Percentiles rank a stretch among this genome's conserved stretches.
Evolutionary conservation across 2,329 filamentous ascomycete genomes (phyloP).

Genomic region (Trichoderma endophyticum): DNA sequence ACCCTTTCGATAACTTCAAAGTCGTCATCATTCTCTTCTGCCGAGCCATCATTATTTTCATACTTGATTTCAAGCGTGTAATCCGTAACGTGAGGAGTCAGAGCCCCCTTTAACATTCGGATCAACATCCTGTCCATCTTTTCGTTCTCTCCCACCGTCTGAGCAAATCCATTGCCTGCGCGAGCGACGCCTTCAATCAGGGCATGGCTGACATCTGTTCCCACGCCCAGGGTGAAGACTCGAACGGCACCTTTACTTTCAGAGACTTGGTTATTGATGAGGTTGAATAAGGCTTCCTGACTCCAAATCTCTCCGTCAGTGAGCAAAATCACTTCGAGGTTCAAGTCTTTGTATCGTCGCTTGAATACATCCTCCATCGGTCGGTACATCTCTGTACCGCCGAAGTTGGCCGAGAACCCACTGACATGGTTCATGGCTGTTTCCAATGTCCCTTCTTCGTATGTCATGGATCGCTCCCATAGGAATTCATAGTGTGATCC

Average conservation of each 20-base stretch:
- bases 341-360: slow-evolving; percentile 42
- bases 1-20: slow-evolving; percentile 63
- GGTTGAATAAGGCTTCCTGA: slow-evolving; percentile 41
- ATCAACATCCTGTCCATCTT: slow-evolving; percentile 67
- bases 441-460: slow-evolving; percentile 43
- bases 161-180: slow-evolving; percentile 56
- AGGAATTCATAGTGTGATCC: slow-evolving; percentile 47
- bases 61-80: slow-evolving; percentile 65
- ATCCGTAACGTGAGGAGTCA: slow-evolving; percentile 63
- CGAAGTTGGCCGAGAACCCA: slow-evolving; percentile 44
- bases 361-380: slow-evolving; percentile 45
- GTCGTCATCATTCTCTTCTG: slow-evolving; percentile 41
- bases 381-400: slow-evolving; percentile 51
- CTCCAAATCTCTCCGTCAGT: slow-evolving; percentile 57
- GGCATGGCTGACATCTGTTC: slow-evolving; percentile 46
- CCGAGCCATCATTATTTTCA: not conserved
- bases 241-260: slow-evolving; percentile 44
- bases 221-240: slow-evolving; percentile 56
- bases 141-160: slow-evolving; percentile 60
- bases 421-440: slow-evolving; percentile 43
- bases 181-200: slow-evolving; percentile 54
- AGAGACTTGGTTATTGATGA: slow-evolving; percentile 42
- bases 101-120: slow-evolving; percentile 69
- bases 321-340: slow-evolving; percentile 53
- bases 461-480: slow-evolving; percentile 46